These are phyloP conservation scores for Marasmius oreades DNA, from an alignment of 1,284 basidiomycete species.

Conservation along the genomic window DNA sequence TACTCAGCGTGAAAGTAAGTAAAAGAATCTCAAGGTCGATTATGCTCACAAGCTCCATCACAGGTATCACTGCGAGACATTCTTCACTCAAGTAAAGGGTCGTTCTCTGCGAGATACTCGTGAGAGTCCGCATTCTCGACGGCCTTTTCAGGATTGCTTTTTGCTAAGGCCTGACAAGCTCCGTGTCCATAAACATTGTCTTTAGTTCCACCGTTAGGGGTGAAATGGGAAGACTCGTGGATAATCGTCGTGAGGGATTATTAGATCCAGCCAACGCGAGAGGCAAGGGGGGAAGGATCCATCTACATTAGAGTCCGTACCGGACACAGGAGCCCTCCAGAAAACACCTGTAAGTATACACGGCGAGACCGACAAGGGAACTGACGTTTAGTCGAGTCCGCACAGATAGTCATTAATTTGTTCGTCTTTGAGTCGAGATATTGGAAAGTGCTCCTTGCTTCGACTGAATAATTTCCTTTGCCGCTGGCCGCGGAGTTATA, in stretches of 20 bases:
- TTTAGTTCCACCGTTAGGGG: conserved; percentile 38
- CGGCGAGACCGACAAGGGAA: conserved; percentile 1
- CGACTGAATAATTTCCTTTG: conserved; percentile 35
- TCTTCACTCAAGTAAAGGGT: conserved; percentile 27
- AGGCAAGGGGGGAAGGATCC: no score
- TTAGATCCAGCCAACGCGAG: neutral
- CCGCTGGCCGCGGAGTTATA: conserved; percentile 43
- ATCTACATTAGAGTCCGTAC: neutral
- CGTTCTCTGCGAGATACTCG: conserved; percentile 55
- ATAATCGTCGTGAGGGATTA: conserved; percentile 2
- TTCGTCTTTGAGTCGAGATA: conserved; percentile 30
- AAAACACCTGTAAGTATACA: neutral
- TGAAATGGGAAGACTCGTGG: conserved; percentile 45
- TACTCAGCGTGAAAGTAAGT: no score
- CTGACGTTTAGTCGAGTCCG: neutral
- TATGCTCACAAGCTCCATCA: no score
- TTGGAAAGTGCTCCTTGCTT: conserved; percentile 38
- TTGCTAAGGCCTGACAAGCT: conserved; percentile 34
- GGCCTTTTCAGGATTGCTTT: conserved; percentile 33
- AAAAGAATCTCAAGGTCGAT: no score
- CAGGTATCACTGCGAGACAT: neutral
- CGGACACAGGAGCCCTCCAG: neutral
- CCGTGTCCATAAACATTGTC: conserved; percentile 45
- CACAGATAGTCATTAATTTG: neutral
- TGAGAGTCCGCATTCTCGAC: conserved; percentile 46